Conservation (phyloP, 805 yeast species). For the Myxozyma geophila region DNA sequence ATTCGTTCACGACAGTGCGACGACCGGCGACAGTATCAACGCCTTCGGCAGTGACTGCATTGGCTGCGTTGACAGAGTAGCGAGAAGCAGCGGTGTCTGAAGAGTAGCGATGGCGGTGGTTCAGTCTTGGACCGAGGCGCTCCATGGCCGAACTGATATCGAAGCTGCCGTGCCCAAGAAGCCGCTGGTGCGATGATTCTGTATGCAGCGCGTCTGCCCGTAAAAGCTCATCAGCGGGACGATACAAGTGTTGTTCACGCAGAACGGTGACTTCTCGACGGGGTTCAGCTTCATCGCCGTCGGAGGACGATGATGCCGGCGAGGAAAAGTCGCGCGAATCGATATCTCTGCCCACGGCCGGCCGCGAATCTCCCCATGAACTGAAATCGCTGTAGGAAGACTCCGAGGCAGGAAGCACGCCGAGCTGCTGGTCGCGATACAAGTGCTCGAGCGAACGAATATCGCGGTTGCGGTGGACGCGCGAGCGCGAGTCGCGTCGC, state of each 20-base stretch:
- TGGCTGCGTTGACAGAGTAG: no score
- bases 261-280: no score
- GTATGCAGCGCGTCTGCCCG: no score
- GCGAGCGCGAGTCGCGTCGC: slow-evolving; percentile 3
- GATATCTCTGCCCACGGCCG: not conserved
- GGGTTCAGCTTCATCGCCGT: not conserved
- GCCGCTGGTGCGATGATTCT: no score
- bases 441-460: not conserved
- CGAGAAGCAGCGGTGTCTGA: no score
- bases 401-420: not conserved
- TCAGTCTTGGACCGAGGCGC: no score
- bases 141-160: no score
- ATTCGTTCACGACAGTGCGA: no score
- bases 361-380: not conserved
- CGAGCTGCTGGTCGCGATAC: not conserved
- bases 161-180: no score
- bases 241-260: not conserved
- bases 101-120: no score
- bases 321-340: slow-evolving; percentile 9
- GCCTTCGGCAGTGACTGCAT: no score
- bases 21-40: no score
- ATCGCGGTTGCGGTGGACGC: not conserved
- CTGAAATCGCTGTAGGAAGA: not conserved
- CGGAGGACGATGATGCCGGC: not conserved
- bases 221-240: not conserved